phyloP scores from a whole-genome alignment of 306 rosid genomes.

The Sechiopsis laciniata region DNA sequence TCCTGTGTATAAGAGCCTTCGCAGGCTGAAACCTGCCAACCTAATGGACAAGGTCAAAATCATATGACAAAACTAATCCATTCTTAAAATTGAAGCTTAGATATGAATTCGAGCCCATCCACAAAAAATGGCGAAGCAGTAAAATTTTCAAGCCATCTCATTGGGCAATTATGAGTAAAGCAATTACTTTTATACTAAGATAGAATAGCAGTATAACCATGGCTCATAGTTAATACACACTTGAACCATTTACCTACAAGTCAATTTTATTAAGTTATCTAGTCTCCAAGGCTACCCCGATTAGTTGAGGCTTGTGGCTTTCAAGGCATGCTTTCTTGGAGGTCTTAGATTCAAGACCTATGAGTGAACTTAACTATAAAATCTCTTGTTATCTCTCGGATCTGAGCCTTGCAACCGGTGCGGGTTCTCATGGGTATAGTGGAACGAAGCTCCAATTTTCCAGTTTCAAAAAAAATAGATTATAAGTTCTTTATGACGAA shows the following conservation, averaged over 20 bases:
- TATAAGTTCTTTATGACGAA: background rate
- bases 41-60: background rate
- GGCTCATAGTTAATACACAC: background rate
- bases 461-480: too few species aligned
- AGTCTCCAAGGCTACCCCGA: too few species aligned
- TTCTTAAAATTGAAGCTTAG: background rate
- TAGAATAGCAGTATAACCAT: background rate
- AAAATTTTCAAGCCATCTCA: background rate
- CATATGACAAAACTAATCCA: background rate
- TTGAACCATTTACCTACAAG: constrained; percentile 3
- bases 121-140: background rate
- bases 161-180: background rate
- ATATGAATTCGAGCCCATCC: background rate
- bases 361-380: too few species aligned
- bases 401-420: too few species aligned
- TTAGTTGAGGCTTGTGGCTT: too few species aligned
- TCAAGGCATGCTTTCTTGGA: too few species aligned
- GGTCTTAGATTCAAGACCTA: too few species aligned
- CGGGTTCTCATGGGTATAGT: too few species aligned
- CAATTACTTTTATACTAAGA: background rate
- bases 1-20: background rate
- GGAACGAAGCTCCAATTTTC: too few species aligned
- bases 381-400: too few species aligned
- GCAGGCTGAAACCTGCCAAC: constrained; percentile 3
- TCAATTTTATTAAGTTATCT: too few species aligned